phyloP scores from a whole-genome alignment of 1,139 yeast genomes.

The Diutina scorzettiae region DNA sequence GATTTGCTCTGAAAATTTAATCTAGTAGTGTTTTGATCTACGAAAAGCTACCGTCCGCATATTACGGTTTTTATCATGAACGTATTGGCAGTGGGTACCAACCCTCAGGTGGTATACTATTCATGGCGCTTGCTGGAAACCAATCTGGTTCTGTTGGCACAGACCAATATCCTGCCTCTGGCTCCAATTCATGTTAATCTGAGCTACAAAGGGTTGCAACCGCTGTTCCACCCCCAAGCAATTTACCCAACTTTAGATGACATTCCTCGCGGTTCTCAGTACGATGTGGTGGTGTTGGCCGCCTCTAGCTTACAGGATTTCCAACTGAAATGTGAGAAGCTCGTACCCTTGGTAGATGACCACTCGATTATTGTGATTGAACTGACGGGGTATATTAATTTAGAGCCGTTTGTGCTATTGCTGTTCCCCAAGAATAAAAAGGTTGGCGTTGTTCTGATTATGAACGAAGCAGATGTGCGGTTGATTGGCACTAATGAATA shows the following conservation, averaged over 20 bases:
- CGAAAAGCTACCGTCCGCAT: not conserved
- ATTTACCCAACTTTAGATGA: constrained; percentile 9
- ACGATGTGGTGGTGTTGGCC: constrained; percentile 26
- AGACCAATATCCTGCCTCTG: constrained; percentile 8
- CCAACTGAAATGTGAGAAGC: constrained; percentile 18
- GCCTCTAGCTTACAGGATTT: constrained; percentile 32
- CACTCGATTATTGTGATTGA: constrained; percentile 48
- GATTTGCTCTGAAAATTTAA: constrained; percentile 4
- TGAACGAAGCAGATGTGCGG: constrained; percentile 51
- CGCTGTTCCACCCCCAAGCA: constrained; percentile 7
- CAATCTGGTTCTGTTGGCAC: constrained; percentile 8
- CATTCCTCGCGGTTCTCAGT: constrained; percentile 14
- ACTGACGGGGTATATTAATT: constrained; percentile 57
- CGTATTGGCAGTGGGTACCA: constrained; percentile 10
- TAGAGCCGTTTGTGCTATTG: constrained; percentile 52
- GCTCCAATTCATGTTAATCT: constrained; percentile 8
- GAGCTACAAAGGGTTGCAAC: constrained; percentile 5
- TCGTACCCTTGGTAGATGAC: constrained; percentile 18
- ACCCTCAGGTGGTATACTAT: constrained; percentile 15
- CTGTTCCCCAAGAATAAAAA: constrained; percentile 20
- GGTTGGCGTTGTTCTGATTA: constrained; percentile 40
- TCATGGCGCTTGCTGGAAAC: constrained; percentile 11
- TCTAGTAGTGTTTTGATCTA: not conserved
- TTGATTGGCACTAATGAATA: not conserved
- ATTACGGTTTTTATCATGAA: not conserved